phyloP scores from a whole-genome alignment of 441 rosid species.

The Geranium incanum region DNA sequence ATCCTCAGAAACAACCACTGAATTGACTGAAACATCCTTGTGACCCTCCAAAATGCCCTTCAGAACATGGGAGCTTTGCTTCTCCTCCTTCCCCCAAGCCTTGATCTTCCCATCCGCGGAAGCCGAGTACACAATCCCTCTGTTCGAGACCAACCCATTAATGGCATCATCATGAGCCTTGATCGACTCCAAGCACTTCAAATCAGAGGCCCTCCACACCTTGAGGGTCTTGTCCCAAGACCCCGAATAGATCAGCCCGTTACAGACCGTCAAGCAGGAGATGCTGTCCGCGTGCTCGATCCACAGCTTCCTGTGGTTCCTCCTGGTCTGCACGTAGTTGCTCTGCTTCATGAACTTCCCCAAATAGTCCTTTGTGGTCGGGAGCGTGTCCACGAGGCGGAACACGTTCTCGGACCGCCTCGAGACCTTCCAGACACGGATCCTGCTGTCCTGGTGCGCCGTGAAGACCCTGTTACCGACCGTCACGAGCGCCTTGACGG shows the following conservation, averaged over 20 bases:
- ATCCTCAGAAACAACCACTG: constrained; percentile 1
- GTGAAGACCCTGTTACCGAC: neutral
- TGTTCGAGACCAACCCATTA: neutral
- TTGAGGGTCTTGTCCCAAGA: constrained; percentile 3
- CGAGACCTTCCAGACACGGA: neutral
- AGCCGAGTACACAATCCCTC: neutral
- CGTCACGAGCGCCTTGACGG: constrained; percentile 1
- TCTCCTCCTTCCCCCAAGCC: constrained; percentile 2
- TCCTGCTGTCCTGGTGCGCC: neutral
- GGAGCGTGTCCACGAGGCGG: neutral
- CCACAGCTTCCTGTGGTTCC: neutral
- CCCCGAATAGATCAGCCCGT: neutral
- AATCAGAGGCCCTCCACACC: neutral
- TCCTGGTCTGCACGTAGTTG: constrained; percentile 1
- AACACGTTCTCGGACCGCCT: neutral
- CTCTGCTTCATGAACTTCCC: constrained; percentile 6
- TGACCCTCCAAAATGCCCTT: neutral
- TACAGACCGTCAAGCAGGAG: neutral
- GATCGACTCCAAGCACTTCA: neutral
- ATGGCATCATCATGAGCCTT: constrained; percentile 3
- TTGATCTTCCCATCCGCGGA: constrained; percentile 3
- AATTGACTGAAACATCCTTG: constrained; percentile 1
- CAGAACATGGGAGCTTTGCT: neutral
- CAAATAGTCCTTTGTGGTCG: constrained; percentile 1
- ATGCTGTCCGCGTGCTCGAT: constrained; percentile 1